phyloP scores from a whole-genome alignment of 2,329 filamentous ascomycete species.

The Bretziella fagacearum region DNA sequence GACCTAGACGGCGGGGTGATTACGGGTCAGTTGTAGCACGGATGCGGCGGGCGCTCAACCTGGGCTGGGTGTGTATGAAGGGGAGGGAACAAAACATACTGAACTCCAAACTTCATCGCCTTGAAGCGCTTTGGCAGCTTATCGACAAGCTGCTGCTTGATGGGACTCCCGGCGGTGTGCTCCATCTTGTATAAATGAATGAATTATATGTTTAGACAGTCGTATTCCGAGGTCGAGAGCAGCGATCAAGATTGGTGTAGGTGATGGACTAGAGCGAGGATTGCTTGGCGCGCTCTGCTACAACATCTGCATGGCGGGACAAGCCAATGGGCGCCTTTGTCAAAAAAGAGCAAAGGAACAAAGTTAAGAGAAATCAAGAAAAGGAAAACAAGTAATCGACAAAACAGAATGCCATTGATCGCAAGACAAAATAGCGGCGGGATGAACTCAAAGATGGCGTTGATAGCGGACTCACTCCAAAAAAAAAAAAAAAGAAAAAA shows the following conservation, averaged over 20 bases:
- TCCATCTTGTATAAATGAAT: slow-evolving; percentile 12
- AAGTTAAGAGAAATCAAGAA: background rate
- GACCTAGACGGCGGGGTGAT: slow-evolving; percentile 35
- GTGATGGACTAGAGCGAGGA: background rate
- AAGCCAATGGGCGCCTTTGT: too few relatives aligned
- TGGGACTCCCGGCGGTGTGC: slow-evolving; percentile 21
- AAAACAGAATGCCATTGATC: background rate
- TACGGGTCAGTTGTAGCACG: background rate
- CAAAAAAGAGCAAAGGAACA: too few relatives aligned
- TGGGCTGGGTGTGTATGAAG: too few relatives aligned
- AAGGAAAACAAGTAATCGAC: background rate
- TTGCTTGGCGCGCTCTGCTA: slow-evolving; percentile 10
- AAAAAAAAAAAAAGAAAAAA: slow-evolving; percentile 8
- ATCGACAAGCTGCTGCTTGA: slow-evolving; percentile 83
- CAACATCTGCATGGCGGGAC: slow-evolving; percentile 11
- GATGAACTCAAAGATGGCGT: background rate
- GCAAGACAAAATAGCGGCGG: background rate
- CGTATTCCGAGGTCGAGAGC: background rate
- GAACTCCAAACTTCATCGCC: slow-evolving; percentile 83
- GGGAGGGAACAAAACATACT: slow-evolving; percentile 34
- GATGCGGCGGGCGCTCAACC: background rate
- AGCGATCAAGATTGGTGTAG: background rate
- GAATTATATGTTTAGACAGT: background rate
- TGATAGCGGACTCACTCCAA: background rate
- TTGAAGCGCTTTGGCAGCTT: slow-evolving; percentile 80